phyloP scores from a whole-genome alignment of 805 yeast species.

The Saccharomycopsis guyanensis region DNA sequence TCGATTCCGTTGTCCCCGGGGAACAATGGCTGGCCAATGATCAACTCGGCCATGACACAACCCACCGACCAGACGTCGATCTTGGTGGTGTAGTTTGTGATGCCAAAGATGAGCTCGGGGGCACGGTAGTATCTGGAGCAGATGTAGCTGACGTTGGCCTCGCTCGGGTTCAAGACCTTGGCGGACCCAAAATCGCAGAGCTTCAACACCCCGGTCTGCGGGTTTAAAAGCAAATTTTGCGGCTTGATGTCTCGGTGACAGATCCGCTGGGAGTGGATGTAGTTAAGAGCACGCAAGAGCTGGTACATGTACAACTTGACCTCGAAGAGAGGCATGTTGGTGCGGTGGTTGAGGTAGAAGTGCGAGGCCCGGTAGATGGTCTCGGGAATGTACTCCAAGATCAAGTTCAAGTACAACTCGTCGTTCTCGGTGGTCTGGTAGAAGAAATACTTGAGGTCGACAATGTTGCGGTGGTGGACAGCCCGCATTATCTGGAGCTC shows the following conservation, averaged over 20 bases:
- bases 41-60: slow-evolving; percentile 95
- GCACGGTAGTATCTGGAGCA: slow-evolving; percentile 97
- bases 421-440: slow-evolving; percentile 69
- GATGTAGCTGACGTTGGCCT: slow-evolving; percentile 92
- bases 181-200: slow-evolving; percentile 97
- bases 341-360: slow-evolving; percentile 67
- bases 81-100: slow-evolving; percentile 91
- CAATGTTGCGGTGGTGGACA: slow-evolving; percentile 79
- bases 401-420: slow-evolving; percentile 76
- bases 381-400: slow-evolving; percentile 92
- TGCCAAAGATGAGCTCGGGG: slow-evolving; percentile 95
- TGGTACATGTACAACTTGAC: slow-evolving; percentile 79
- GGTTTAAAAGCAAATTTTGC: slow-evolving; percentile 81
- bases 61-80: slow-evolving; percentile 98
- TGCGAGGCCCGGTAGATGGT: slow-evolving; percentile 87
- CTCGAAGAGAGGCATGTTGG: slow-evolving; percentile 82
- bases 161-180: slow-evolving; percentile 78
- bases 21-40: slow-evolving; percentile 91
- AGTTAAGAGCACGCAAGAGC: slow-evolving; percentile 67
- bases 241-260: slow-evolving; percentile 95
- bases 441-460: slow-evolving; percentile 79
- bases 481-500: slow-evolving; percentile 93
- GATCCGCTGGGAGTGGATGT: slow-evolving; percentile 63
- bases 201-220: slow-evolving; percentile 75
- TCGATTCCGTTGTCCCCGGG: slow-evolving; percentile 98